Base-by-base conservation (phyloP, 1,284 basidiomycete species). In the Marasmius sp. region DNA sequence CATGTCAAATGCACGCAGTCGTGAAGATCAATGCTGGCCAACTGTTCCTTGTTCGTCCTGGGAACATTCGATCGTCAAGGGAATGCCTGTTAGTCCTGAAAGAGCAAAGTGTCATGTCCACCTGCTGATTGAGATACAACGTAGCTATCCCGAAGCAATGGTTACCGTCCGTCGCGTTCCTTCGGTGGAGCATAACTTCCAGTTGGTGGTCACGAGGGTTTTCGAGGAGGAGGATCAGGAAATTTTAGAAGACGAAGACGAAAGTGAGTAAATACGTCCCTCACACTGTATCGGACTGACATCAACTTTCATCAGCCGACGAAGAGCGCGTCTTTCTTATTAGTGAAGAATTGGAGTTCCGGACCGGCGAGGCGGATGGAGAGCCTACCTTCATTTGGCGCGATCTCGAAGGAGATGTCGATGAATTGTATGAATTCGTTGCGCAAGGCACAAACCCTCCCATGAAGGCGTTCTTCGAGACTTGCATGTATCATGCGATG, bases 171-270 rank as follows among this genome's bases (percentile, higher is more conserved):
- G 97, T 62, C 87, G 96, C 79, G 85, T 90, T 53, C 84, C 89
- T 16, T 85, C 91, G 0, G 76, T 93, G 59, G 93, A 95, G 59
- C 91, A 91, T 77, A 89, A 97, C 71, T 99, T 97, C 72, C 92
- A 98, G 76, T 85, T 99, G n/a, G 96, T 98, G 8, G 88, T 98
- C 60, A 97, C 95, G 12, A 85, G 95, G 64, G 95, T 97, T 0
- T 98, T 93, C 71, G 94, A 97, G 68, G 95, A 98, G 65, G 96
- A 95, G 10, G 96, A 98, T 72, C 93, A 97, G 73, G 92, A 96
- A 70, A 76, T 97, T 37, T 79, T 98, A 12, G 95, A 97, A 67
- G 95, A 98, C 69, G 95, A 97, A 74, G 94, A 95, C 48, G 97
- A 98, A 79, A 94, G 94, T 95, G 73, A 72, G 92, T 81, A 39